Evolutionary conservation across 345 rosid species (phyloP).

Genomic region (Brassica juncea): DNA sequence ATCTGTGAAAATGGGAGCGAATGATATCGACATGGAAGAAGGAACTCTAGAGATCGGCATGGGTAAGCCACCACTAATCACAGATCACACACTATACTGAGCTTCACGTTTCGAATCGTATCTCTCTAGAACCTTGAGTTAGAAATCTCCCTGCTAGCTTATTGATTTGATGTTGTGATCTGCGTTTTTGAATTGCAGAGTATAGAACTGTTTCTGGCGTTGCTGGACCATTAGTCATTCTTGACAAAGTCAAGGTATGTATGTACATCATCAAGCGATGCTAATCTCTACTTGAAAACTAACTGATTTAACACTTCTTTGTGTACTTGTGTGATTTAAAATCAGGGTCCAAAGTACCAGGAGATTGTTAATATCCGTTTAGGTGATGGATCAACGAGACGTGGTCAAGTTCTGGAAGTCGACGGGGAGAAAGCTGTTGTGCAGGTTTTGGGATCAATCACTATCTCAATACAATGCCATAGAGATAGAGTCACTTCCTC

Average conservation of each 20-base stretch:
- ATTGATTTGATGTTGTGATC: background rate
- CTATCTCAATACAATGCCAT: background rate
- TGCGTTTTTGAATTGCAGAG: constrained; percentile 49
- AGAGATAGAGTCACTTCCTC: background rate
- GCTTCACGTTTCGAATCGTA: background rate
- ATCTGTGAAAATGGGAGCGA: constrained; percentile 55
- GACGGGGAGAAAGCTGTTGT: constrained; percentile 99
- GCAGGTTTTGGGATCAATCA: constrained; percentile 51
- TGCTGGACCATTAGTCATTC: constrained; percentile 96
- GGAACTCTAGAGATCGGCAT: constrained; percentile 87
- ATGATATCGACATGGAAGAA: constrained; percentile 53
- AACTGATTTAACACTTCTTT: background rate
- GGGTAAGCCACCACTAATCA: constrained; percentile 55
- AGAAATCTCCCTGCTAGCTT: background rate
- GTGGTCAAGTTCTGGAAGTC: constrained; percentile 97
- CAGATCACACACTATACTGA: background rate
- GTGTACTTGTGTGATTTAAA: background rate
- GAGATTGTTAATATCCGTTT: constrained; percentile 94
- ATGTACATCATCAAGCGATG: background rate
- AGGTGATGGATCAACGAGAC: constrained; percentile 90
- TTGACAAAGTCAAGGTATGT: constrained; percentile 91
- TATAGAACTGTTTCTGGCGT: constrained; percentile 97
- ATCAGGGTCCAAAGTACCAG: constrained; percentile 93
- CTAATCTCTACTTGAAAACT: background rate
- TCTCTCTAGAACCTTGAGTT: background rate